Conservation (phyloP, 2,329 filamentous ascomycete genomes). For the Byssoonygena ceratinophila region DNA sequence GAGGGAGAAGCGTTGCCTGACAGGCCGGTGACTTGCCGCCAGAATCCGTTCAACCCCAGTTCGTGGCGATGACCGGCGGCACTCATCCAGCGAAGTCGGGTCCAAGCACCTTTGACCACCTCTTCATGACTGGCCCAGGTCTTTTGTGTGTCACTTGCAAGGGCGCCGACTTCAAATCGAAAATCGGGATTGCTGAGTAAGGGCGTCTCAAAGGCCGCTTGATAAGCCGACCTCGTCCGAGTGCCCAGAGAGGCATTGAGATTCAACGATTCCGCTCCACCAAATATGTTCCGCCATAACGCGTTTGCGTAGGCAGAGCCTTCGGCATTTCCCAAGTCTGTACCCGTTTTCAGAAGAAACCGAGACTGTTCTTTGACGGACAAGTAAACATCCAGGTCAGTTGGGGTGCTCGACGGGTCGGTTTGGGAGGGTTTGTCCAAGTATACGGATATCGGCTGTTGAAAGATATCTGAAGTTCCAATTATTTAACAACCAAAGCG, state of each 20-base stretch:
- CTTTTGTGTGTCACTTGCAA: slow-evolving; percentile 78
- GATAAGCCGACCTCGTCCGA: slow-evolving; percentile 82
- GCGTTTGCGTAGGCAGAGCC: slow-evolving; percentile 86
- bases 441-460: slow-evolving; percentile 69
- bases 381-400: slow-evolving; percentile 71
- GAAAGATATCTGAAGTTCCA: slow-evolving; percentile 61
- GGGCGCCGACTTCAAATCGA: slow-evolving; percentile 64
- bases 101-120: slow-evolving; percentile 63
- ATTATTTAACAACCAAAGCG: not conserved
- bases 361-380: slow-evolving; percentile 68
- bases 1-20: slow-evolving; percentile 65
- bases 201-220: slow-evolving; percentile 71
- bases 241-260: slow-evolving; percentile 83
- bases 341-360: slow-evolving; percentile 84
- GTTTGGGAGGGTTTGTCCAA: slow-evolving; percentile 63
- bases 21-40: slow-evolving; percentile 80
- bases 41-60: slow-evolving; percentile 66
- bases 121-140: slow-evolving; percentile 93
- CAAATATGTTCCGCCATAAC: slow-evolving; percentile 82
- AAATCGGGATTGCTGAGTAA: slow-evolving; percentile 75
- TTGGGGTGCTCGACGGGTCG: slow-evolving; percentile 58
- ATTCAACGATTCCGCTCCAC: slow-evolving; percentile 80
- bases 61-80: slow-evolving; percentile 59
- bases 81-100: slow-evolving; percentile 66
- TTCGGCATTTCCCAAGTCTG: slow-evolving; percentile 85